These are phyloP conservation scores for Cinchona pubescens DNA, from an alignment of 257 asterid genomes.

Conservation along the genomic window DNA sequence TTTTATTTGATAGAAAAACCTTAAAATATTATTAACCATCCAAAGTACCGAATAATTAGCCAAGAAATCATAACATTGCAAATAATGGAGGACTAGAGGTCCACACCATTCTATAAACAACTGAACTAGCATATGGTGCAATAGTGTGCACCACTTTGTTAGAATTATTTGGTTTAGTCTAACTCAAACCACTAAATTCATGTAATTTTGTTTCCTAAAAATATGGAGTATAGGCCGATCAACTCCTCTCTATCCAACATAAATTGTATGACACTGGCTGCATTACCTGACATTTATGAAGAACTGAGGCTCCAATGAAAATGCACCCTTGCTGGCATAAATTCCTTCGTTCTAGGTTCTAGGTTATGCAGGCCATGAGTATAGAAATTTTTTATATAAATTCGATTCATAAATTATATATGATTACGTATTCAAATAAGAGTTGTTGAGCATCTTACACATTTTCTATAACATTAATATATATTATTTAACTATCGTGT, in stretches of 20 bases:
- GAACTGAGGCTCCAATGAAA: not conserved
- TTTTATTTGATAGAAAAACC: no score
- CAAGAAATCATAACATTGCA: not conserved
- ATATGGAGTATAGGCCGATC: not conserved
- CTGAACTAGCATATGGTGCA: not conserved
- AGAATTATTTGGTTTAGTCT: not conserved
- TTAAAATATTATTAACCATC: not conserved
- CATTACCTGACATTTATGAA: not conserved
- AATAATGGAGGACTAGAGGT: not conserved
- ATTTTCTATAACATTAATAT: no score
- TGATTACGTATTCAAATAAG: no score
- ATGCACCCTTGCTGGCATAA: not conserved
- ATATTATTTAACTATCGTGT: no score
- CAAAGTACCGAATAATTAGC: not conserved
- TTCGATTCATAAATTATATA: no score
- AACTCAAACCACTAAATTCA: not conserved
- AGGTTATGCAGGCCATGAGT: not conserved
- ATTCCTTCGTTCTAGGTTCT: not conserved
- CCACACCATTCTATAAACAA: not conserved
- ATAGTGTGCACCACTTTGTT: not conserved
- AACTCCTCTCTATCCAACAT: not conserved
- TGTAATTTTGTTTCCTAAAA: not conserved
- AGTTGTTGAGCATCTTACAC: no score
- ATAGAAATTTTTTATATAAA: no score
- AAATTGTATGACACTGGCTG: not conserved